Base-by-base conservation (phyloP, 78 protist genomes). In the Planoprotostelium fungivorum region DNA sequence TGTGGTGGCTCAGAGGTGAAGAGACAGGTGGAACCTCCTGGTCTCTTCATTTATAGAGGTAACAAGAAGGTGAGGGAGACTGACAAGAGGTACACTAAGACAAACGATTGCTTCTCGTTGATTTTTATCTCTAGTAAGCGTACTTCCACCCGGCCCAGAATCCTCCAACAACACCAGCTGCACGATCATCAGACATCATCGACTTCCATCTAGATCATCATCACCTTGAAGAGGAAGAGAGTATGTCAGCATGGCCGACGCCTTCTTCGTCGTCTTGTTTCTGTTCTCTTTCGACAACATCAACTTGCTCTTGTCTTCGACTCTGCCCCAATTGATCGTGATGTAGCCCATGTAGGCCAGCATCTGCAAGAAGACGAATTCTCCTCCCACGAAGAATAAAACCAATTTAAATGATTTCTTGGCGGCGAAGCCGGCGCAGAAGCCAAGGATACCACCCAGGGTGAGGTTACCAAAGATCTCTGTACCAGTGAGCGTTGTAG, bases 341-440 rank as follows among this genome's bases (percentile, higher is more conserved):
- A 92, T 35, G 89, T 92, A 92, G 34, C 90, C 92, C 73, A 90
- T 87, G 35, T 87, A 92, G 36, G 94, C 87, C 16, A 92, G 88
- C 9, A 86, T 34, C 51, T 92, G 94, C 38, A 89, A 38, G 0
- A 83, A 34, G n/a, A 86, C 90, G 38, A 92, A 92, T 28, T 90
- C 35, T 0, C 87, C 1, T 37, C 94, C 94, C 28, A 88, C 92
- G 1, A 92, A 63, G 28, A 88, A 86, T 28, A 92, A 38, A 0
- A 92, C 92, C 28, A 92, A 28, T 10, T 39, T 89, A 1, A 91
- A 90, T 25, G 88, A 31, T 29, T 89, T 86, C 31, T 63, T 85
- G 5, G 94, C 88, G 0, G 94, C 94, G 37, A 84, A 38, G 29
- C 94, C 94, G 37, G 88, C 85, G 28, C 89, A 83, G 34, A 90